These are phyloP conservation scores for Leptographium flavum DNA, from an alignment of 2,329 filamentous ascomycete species.

Conservation along the genomic window DNA sequence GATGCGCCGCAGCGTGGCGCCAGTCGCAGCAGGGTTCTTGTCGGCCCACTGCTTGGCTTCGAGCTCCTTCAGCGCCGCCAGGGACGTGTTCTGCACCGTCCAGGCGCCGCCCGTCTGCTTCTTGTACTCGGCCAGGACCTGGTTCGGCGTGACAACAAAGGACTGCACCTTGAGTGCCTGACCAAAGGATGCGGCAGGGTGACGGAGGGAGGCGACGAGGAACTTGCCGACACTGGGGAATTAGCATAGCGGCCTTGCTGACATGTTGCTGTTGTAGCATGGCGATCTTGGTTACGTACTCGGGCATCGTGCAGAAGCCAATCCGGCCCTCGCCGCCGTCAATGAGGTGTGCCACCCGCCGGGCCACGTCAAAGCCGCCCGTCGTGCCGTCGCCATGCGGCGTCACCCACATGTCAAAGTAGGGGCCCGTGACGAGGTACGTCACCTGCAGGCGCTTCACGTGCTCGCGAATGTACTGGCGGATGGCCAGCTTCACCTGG, in stretches of 20 bases:
- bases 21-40: slow-evolving; percentile 34
- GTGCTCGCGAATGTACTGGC: slow-evolving; percentile 41
- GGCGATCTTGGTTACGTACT: slow-evolving; percentile 28
- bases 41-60: slow-evolving; percentile 47
- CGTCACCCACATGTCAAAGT: slow-evolving; percentile 46
- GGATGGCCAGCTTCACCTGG: slow-evolving; percentile 55
- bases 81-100: slow-evolving; percentile 35
- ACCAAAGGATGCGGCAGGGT: slow-evolving; percentile 37
- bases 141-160: slow-evolving; percentile 49
- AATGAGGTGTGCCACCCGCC: slow-evolving; percentile 44
- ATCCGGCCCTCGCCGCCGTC: slow-evolving; percentile 47
- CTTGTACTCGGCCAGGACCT: slow-evolving; percentile 54
- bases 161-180: slow-evolving; percentile 54
- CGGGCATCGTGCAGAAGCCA: slow-evolving; percentile 56
- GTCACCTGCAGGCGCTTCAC: slow-evolving; percentile 43
- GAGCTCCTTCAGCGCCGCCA: slow-evolving; percentile 36
- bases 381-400: slow-evolving; percentile 22
- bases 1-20: slow-evolving; percentile 50
- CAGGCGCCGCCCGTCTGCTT: slow-evolving; percentile 46
- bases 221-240: slow-evolving; percentile 41
- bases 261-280: neutral
- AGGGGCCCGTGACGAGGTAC: slow-evolving; percentile 57
- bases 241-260: neutral
- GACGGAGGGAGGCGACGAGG: slow-evolving; percentile 45
- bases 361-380: slow-evolving; percentile 45